phyloP scores from a whole-genome alignment of 345 rosid genomes.

The Kernera saxatilis region DNA sequence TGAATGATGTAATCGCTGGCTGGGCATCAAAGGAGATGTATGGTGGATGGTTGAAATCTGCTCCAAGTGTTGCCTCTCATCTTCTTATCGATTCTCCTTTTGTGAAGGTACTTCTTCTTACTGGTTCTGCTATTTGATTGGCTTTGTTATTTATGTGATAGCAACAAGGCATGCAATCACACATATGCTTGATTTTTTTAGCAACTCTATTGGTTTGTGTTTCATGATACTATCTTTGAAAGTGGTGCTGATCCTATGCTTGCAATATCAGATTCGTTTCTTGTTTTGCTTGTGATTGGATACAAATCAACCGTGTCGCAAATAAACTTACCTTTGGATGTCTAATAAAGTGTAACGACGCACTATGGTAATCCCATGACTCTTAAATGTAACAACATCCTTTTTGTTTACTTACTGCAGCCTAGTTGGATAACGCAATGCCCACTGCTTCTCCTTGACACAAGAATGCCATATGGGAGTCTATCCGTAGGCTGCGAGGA shows the following conservation, averaged over 20 bases:
- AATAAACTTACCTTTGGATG: not conserved
- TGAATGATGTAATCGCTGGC: conserved; percentile 90
- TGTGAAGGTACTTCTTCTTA: conserved; percentile 69
- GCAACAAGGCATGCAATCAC: not conserved
- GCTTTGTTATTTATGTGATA: not conserved
- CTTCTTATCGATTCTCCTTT: conserved; percentile 85
- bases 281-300: not conserved
- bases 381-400: not conserved
- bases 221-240: not conserved
- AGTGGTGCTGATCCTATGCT: not conserved
- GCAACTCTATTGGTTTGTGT: not conserved
- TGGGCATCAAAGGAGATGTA: conserved; percentile 99
- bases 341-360: not conserved
- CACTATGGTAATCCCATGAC: not conserved
- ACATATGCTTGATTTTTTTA: not conserved
- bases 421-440: conserved; percentile 90
- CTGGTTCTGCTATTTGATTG: conserved; percentile 13
- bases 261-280: not conserved
- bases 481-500: conserved; percentile 86
- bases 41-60: conserved; percentile 69
- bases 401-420: conserved; percentile 39
- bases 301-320: no score
- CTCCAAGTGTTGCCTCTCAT: conserved; percentile 68
- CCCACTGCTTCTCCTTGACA: conserved; percentile 90
- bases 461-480: conserved; percentile 94